A percentile compares a stretch with the other conserved stretches of the same genome.
Conservation (phyloP, 805 yeast species). For the Hanseniaspora valbyensis region DNA sequence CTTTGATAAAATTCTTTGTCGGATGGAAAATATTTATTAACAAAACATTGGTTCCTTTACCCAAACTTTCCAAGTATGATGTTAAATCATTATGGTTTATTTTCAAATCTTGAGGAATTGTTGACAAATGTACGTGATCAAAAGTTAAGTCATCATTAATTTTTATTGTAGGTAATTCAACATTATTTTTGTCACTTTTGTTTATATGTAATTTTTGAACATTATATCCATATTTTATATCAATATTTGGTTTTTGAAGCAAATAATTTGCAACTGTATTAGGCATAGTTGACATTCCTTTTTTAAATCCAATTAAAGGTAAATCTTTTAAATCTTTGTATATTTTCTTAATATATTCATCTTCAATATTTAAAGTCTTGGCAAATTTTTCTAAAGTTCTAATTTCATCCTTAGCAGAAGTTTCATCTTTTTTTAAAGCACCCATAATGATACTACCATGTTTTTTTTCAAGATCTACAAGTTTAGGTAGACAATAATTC, state of each 20-base stretch:
- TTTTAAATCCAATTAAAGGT: constrained; percentile 51
- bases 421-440: constrained; percentile 28
- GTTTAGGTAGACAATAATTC: constrained; percentile 42
- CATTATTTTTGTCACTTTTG: not conserved
- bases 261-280: constrained; percentile 33
- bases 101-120: constrained; percentile 33
- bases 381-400: not conserved
- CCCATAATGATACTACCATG: constrained; percentile 49
- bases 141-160: constrained; percentile 20
- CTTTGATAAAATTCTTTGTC: constrained; percentile 31
- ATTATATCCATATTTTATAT: constrained; percentile 10
- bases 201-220: not conserved
- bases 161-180: not conserved
- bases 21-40: constrained; percentile 61
- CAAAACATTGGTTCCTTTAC: constrained; percentile 38
- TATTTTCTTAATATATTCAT: constrained; percentile 30
- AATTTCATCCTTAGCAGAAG: constrained; percentile 17
- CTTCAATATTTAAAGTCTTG: not conserved
- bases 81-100: constrained; percentile 18
- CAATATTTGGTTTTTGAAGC: constrained; percentile 32
- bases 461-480: constrained; percentile 47
- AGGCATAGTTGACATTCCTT: constrained; percentile 50
- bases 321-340: constrained; percentile 35
- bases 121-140: constrained; percentile 53
- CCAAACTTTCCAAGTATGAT: constrained; percentile 23